Conservation (phyloP, 495 filamentous ascomycete genomes). For the Penicillium waksmanii region DNA sequence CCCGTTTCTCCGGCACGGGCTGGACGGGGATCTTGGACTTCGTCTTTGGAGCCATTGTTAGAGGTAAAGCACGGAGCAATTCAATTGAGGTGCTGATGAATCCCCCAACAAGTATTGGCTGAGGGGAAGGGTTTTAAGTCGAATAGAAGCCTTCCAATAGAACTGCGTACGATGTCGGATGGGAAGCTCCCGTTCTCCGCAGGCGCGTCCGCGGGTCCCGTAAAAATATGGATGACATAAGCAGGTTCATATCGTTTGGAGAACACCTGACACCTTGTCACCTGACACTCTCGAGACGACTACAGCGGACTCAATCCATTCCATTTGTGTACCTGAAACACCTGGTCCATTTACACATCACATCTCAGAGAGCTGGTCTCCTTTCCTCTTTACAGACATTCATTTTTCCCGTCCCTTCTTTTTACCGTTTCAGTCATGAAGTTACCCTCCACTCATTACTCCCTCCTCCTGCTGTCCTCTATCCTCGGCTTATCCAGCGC, state of each 20-base stretch:
- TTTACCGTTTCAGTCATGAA: conserved; percentile 23
- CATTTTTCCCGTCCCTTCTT: not conserved
- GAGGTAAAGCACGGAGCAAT: not conserved
- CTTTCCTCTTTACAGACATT: conserved; percentile 10
- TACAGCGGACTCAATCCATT: not conserved
- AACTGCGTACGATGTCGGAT: conserved; percentile 28
- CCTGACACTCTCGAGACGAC: too few relatives aligned
- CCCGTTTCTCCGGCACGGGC: conserved; percentile 52
- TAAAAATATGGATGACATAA: not conserved
- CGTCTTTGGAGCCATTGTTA: conserved; percentile 37
- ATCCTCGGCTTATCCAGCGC: conserved; percentile 26
- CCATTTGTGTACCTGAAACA: not conserved
- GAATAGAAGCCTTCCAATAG: not conserved
- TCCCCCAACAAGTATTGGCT: not conserved
- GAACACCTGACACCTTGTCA: not conserved
- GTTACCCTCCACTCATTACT: conserved; percentile 26
- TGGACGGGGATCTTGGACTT: conserved; percentile 32
- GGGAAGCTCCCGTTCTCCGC: conserved; percentile 13
- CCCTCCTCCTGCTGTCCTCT: conserved; percentile 24
- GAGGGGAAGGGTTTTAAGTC: not conserved
- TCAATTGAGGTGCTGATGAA: not conserved
- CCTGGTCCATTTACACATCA: not conserved
- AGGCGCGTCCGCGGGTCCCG: conserved; percentile 1
- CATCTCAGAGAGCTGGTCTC: conserved; percentile 23
- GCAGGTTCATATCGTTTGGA: not conserved